These are phyloP conservation scores for Tylopilus plumbeoviolaceoides DNA, from an alignment of 768 basidiomycete species.

Conservation along the genomic window DNA sequence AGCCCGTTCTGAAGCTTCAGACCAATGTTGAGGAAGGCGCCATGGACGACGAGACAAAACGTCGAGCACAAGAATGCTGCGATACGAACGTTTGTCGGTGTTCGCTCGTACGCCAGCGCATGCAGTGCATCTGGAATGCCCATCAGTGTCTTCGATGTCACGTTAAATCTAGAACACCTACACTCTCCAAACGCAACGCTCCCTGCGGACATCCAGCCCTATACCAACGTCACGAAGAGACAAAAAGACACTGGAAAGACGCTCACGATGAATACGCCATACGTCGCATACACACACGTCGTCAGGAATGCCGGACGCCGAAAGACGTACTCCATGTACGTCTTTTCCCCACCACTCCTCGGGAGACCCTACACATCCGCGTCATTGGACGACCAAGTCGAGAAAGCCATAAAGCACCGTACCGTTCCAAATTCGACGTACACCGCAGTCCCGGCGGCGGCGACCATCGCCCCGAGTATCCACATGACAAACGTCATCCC, in stretches of 20 bases:
- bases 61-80: constrained; percentile 53
- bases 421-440: constrained; percentile 77
- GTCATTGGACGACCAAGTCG: background rate
- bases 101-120: constrained; percentile 44
- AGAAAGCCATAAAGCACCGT: constrained; percentile 7
- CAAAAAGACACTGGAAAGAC: background rate
- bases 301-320: constrained; percentile 55
- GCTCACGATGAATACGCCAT: constrained; percentile 54
- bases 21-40: constrained; percentile 49
- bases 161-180: constrained; percentile 23
- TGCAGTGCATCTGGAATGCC: constrained; percentile 55
- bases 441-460: constrained; percentile 63
- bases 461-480: constrained; percentile 62
- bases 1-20: constrained; percentile 61
- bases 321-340: constrained; percentile 71
- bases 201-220: constrained; percentile 59
- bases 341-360: constrained; percentile 71
- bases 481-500: constrained; percentile 68
- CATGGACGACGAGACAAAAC: constrained; percentile 55
- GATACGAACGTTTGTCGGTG: constrained; percentile 46
- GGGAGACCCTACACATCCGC: constrained; percentile 50
- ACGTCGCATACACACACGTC: constrained; percentile 56
- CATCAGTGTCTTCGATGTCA: background rate
- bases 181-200: constrained; percentile 74
- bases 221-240: background rate